These are phyloP conservation scores for Cutaneotrichosporon cavernicola DNA, from an alignment of 1,284 basidiomycete species.

Conservation along the genomic window DNA sequence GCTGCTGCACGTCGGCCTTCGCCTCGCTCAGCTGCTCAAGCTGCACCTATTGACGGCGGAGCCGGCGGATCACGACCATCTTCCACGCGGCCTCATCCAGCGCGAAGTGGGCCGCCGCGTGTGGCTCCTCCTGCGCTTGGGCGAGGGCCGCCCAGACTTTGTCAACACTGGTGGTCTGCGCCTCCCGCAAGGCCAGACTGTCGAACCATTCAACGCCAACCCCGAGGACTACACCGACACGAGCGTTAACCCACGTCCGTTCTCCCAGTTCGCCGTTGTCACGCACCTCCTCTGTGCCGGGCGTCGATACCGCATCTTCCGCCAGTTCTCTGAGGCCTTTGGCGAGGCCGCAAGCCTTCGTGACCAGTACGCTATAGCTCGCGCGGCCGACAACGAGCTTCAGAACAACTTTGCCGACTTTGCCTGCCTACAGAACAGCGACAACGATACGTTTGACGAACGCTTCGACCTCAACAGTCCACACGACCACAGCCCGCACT, in stretches of 20 bases:
- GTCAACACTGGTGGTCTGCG: constrained; percentile 28
- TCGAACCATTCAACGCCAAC: constrained; percentile 28
- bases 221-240: constrained; percentile 27
- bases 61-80: constrained; percentile 20
- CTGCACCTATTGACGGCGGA: constrained; percentile 26
- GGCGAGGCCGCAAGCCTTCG: constrained; percentile 23
- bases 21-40: constrained; percentile 27
- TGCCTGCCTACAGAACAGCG: constrained; percentile 20
- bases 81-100: constrained; percentile 23
- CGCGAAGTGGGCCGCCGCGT: constrained; percentile 26
- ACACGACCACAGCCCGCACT: constrained; percentile 26
- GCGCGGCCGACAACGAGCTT: constrained; percentile 23
- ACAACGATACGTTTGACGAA: constrained; percentile 23
- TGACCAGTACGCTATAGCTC: constrained; percentile 27
- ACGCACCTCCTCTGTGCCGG: constrained; percentile 26
- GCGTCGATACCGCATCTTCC: constrained; percentile 27
- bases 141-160: constrained; percentile 29
- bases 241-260: constrained; percentile 14
- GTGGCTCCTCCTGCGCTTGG: constrained; percentile 28
- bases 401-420: constrained; percentile 24
- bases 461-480: constrained; percentile 25
- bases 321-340: constrained; percentile 29
- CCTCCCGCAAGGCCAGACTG: constrained; percentile 26
- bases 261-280: constrained; percentile 22
- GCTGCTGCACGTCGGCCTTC: constrained; percentile 27